Evolutionary conservation across 305 asterid species (phyloP).

Genomic region (Rubia balearica): DNA sequence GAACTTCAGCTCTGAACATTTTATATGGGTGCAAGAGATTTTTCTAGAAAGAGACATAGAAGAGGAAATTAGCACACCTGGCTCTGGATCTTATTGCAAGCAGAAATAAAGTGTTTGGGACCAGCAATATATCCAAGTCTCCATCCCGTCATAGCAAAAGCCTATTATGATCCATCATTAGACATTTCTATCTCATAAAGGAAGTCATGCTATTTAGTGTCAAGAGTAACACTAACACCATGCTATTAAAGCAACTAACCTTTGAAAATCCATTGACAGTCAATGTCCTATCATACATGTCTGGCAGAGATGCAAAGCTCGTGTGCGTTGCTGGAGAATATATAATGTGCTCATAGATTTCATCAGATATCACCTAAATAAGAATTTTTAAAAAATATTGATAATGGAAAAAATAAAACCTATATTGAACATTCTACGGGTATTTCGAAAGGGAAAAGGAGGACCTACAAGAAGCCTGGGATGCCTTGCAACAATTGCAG

Average conservation of each 20-base stretch:
- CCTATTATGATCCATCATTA: conserved; percentile 31
- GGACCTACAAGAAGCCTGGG: conserved; percentile 81
- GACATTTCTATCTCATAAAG: conserved; percentile 1
- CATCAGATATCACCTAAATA: conserved; percentile 85
- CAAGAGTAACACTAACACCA: not conserved
- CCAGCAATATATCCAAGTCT: conserved; percentile 84
- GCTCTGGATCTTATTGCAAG: conserved; percentile 91
- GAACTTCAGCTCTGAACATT: not conserved
- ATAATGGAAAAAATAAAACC: not conserved
- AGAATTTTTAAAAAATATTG: not conserved
- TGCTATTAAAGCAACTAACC: conserved; percentile 32
- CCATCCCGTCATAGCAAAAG: conserved; percentile 99
- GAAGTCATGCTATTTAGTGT: not conserved
- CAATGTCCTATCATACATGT: conserved; percentile 91
- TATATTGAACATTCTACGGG: not conserved
- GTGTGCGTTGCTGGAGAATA: conserved; percentile 89
- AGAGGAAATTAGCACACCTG: conserved; percentile 41
- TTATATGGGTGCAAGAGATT: not conserved
- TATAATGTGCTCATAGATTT: conserved; percentile 87
- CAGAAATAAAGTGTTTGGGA: conserved; percentile 84
- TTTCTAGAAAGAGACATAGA: not conserved
- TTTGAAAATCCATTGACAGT: conserved; percentile 95
- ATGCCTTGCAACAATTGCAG: conserved; percentile 71
- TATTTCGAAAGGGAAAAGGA: not conserved
- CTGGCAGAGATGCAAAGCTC: conserved; percentile 95